Conservation (phyloP, 192 early-diverging fungal species). For the Coemansia pectinata region DNA sequence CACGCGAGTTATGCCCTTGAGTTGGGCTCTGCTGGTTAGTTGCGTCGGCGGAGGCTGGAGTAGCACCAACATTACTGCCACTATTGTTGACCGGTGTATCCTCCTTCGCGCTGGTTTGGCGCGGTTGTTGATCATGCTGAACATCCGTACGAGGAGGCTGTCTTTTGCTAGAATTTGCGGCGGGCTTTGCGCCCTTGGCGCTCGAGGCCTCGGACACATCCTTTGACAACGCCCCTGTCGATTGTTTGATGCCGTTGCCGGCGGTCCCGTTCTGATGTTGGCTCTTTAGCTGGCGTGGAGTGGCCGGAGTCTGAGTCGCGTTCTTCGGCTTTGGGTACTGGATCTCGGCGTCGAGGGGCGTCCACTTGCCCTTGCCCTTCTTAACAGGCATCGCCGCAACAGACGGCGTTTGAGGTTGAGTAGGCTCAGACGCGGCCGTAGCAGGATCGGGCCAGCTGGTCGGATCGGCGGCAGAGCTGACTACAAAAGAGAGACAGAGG, state of each 20-base stretch:
- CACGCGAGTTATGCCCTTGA: slow-evolving; percentile 22
- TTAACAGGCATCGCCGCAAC: slow-evolving; percentile 21
- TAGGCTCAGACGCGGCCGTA: slow-evolving; percentile 34
- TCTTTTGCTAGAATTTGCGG: slow-evolving; percentile 12
- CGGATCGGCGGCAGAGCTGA: slow-evolving; percentile 29
- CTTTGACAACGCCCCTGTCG: background rate
- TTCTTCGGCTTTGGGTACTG: slow-evolving; percentile 49
- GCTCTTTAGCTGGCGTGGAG: slow-evolving; percentile 26
- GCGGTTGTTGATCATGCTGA: slow-evolving; percentile 1
- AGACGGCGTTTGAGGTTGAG: slow-evolving; percentile 6
- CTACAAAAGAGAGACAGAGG: slow-evolving; percentile 14
- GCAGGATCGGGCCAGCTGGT: slow-evolving; percentile 57
- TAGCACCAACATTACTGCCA: background rate
- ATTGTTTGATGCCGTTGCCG: slow-evolving; percentile 5
- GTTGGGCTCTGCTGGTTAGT: slow-evolving; percentile 11
- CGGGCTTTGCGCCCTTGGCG: slow-evolving; percentile 11
- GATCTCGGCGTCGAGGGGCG: slow-evolving; percentile 49
- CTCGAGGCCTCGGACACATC: background rate
- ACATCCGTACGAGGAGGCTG: slow-evolving; percentile 10
- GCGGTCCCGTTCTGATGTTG: slow-evolving; percentile 14
- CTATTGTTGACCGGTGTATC: background rate
- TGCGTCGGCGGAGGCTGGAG: background rate
- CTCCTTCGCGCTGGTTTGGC: background rate
- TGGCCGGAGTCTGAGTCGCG: slow-evolving; percentile 22
- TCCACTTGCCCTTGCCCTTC: slow-evolving; percentile 57